Evolutionary conservation across 179 eudicot genomes (phyloP).

Genomic region (Beta corolliflora): DNA sequence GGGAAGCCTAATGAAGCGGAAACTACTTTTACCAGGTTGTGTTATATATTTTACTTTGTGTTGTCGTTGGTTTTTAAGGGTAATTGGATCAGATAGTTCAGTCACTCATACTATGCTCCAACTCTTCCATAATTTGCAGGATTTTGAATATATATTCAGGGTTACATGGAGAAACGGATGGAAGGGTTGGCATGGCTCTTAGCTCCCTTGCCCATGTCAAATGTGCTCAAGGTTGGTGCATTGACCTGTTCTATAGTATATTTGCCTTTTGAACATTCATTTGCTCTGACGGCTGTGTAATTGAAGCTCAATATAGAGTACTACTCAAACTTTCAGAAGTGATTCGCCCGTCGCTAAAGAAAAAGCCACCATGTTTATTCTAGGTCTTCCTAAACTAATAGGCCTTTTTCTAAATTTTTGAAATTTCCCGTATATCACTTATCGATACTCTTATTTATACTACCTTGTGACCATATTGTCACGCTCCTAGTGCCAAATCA

Average conservation of each 20-base stretch:
- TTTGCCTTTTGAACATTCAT: not conserved
- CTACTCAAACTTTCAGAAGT: not conserved
- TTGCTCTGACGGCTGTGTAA: not conserved
- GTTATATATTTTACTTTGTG: conserved; percentile 16
- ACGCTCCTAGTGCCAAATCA: not conserved
- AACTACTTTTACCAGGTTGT: conserved; percentile 53
- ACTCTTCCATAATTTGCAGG: conserved; percentile 36
- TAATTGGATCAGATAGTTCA: conserved; percentile 3
- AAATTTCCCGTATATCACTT: no score
- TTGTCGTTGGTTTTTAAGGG: not conserved
- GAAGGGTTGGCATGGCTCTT: conserved; percentile 82
- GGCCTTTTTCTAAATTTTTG: no score
- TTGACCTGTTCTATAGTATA: conserved; percentile 14
- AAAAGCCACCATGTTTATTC: no score
- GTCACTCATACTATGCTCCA: not conserved
- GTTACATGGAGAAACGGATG: conserved; percentile 70
- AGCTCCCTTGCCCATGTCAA: conserved; percentile 76
- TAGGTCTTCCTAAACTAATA: no score
- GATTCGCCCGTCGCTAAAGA: no score
- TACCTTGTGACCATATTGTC: not conserved
- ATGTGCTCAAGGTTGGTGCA: conserved; percentile 74
- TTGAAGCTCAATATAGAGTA: not conserved
- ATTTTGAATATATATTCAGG: conserved; percentile 52
- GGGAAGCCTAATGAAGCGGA: conserved; percentile 73
- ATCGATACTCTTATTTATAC: not conserved